Evolutionary conservation across 2,329 filamentous ascomycete species (phyloP), one percentile per base, ranked within the genome.

Genomic region (Huntiella savannae): DNA sequence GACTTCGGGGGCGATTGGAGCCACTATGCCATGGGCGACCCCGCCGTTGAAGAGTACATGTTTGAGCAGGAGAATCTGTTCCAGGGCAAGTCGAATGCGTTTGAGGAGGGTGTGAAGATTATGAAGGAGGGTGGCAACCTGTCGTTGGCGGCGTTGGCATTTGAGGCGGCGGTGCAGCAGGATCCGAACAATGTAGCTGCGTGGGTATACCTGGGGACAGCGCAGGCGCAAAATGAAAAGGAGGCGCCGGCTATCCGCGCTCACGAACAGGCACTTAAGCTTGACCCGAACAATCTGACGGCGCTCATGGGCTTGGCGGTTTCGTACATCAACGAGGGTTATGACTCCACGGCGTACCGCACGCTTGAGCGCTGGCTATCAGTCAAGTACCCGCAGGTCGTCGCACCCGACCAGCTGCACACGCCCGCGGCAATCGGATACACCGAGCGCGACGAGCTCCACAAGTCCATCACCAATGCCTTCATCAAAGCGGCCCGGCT

Each of bases 141-240:
- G 6, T 95, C 86, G 1, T 69, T 98, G 15, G 91, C 91, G 5
- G 86, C 91, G 0, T 68, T 98, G 42, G 91, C 91, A 0, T 98
- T 98, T 55, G 91, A 98, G 63, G 86, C 91, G 13, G 91, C 91
- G 2, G 84, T 88, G 4, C 87, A 95, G 61, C 86, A 88, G 63
- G 77, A 94, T 51, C 75, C 85, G 0, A 70, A 80, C 46, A 88
- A 96, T 59, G 77, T 88, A 34, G 82, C 93, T 46, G 91, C 91
- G 2, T 98, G 91, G 91, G 84, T 87, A 7, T 80, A 86, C 56
- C 74, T 98, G 32, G 91, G 91, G 45, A 79, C 81, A 46, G 83
- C 87, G 13, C 91, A 98, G 63, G 91, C 91, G 15, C 91, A 98
- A 61, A 98, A 98, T 61, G 91, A 98, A 62, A 98, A 98, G 65